These are phyloP conservation scores for Eustoma russellianum DNA, from an alignment of 257 asterid species.

Conservation along the genomic window DNA sequence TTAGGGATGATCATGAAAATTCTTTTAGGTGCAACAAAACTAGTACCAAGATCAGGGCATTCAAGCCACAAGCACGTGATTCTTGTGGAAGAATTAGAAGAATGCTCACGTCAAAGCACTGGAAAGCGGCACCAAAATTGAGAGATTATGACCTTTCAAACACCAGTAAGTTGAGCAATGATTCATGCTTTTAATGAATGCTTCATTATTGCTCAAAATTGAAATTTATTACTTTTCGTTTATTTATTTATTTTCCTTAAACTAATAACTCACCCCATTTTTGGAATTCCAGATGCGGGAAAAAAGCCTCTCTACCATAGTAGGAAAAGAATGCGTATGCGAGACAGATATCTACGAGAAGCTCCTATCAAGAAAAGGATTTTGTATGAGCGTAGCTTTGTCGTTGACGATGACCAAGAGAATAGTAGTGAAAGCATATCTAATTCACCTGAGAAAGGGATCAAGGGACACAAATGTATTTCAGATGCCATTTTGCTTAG, in stretches of 20 bases:
- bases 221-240: not conserved
- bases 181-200: not conserved
- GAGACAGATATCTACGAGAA: constrained; percentile 41
- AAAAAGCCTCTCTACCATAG: constrained; percentile 49
- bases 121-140: constrained; percentile 61
- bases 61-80: constrained; percentile 44
- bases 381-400: constrained; percentile 35
- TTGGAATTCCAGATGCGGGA: constrained; percentile 43
- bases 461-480: constrained; percentile 24
- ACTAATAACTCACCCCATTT: not conserved
- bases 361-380: constrained; percentile 68
- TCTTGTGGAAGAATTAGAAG: constrained; percentile 62
- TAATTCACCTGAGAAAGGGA: constrained; percentile 45
- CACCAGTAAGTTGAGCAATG: constrained; percentile 41
- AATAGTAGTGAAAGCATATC: constrained; percentile 59
- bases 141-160: constrained; percentile 46
- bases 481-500: constrained; percentile 17
- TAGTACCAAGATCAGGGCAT: constrained; percentile 59
- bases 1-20: constrained; percentile 96
- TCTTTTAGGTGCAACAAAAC: constrained; percentile 58
- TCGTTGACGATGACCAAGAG: constrained; percentile 44
- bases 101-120: constrained; percentile 59
- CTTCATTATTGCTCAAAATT: not conserved
- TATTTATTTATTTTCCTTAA: constrained; percentile 1
- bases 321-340: constrained; percentile 47